Evolutionary conservation across 176 grass and related monocot species (phyloP), one percentile per base, ranked within the genome.

Genomic region (Cocos nucifera): DNA sequence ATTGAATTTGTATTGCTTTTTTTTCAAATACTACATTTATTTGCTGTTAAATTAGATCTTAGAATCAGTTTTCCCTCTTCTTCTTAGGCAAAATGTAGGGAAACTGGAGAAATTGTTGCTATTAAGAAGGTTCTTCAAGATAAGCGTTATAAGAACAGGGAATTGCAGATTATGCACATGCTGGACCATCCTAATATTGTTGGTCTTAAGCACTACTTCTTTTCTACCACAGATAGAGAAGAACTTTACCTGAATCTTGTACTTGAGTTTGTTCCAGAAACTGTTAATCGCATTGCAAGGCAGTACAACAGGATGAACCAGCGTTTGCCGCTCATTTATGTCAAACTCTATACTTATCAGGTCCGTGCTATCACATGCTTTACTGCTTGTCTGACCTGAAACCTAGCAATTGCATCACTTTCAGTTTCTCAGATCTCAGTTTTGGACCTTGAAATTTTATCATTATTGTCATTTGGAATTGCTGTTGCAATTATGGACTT

Each of bases 51-150:
- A 2, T 44, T 44, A 44, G 35, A 44, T 44, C 35, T 44, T 44
- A 12, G 35, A 44, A 44, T 14, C 1, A 44, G 51, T 29, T 57
- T 19, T 81, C 68, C 57, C 68, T 29, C 39, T 63, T 53, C 77
- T 65, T 53, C 77, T 65, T 69, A 97, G 92, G 92, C 87, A 7
- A 97, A 97, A 87, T 97, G 87, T 56, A 83, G 78, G 80, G 92
- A 97, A 77, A 91, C 92, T 1, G 87, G 92, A 70, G 92, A 97
- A 85, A 77, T 91, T 20, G 73, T 97, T 56, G 92, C 92, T 48
- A 97, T 97, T 52, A 97, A 97, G 73, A 97, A 91, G 63, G 92
- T 97, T 71, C 80, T 97, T 67, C 92, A 97, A 75, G 92, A 97
- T 66, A 91, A 97, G 69, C 87, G 92, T 54, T 97, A 97, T 66